Evolutionary conservation across 768 basidiomycete species (phyloP).

Genomic region (Serendipita vermifera): DNA sequence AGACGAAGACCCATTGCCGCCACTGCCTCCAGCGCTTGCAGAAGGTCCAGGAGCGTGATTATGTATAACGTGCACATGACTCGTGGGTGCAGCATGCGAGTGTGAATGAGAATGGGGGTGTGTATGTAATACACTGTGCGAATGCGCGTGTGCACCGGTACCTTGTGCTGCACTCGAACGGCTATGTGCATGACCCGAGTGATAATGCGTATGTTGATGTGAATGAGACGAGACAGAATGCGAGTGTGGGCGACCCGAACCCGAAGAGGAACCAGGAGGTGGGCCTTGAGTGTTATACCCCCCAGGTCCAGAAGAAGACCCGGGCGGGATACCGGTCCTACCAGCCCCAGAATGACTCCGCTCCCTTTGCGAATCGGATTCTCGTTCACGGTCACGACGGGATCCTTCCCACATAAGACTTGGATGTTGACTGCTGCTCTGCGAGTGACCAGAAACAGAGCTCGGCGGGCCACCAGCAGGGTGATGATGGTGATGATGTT

Average conservation of each 20-base stretch:
- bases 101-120: slow-evolving; percentile 4
- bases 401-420: background rate
- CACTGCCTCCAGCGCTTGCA: too few relatives aligned
- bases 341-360: background rate
- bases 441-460: background rate
- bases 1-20: too few relatives aligned
- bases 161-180: too few relatives aligned
- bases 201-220: too few relatives aligned
- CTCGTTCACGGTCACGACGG: background rate
- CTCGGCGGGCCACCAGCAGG: background rate
- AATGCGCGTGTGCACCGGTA: too few relatives aligned
- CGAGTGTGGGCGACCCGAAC: background rate
- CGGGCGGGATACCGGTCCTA: background rate
- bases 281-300: background rate
- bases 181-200: background rate
- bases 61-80: background rate
- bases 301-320: background rate
- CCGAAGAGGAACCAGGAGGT: too few relatives aligned
- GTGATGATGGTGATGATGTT: background rate
- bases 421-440: too few relatives aligned
- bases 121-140: background rate
- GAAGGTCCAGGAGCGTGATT: background rate
- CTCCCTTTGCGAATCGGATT: background rate
- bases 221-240: slow-evolving; percentile 6
- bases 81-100: background rate